phyloP scores from a whole-genome alignment of 371 early-diverging fungal genomes.

The Massospora cicadina region DNA sequence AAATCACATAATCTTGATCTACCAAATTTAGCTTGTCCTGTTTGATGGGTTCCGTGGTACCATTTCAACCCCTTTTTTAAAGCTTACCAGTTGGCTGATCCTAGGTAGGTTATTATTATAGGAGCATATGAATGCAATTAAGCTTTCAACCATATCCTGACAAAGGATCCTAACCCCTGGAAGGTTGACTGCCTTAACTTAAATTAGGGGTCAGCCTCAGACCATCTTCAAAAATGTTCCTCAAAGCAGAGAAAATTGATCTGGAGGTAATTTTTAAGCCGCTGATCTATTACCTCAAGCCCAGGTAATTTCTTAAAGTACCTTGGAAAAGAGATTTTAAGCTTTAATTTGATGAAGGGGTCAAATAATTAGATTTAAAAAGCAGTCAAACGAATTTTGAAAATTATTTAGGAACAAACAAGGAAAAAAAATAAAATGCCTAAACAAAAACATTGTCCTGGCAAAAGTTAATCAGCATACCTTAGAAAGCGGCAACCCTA shows the following conservation, averaged over 20 bases:
- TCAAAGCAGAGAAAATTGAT: conserved; percentile 7
- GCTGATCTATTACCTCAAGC: not conserved
- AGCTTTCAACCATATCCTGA: conserved; percentile 76
- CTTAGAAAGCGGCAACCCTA: not conserved
- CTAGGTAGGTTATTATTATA: conserved; percentile 90
- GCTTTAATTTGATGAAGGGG: not conserved
- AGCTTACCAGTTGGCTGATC: conserved; percentile 74
- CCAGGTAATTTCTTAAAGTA: not conserved
- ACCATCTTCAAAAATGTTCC: conserved; percentile 49
- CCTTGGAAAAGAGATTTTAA: not conserved
- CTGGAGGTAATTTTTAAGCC: not conserved
- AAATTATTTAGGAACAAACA: no score
- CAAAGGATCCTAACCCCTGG: conserved; percentile 62
- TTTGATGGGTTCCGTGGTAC: no score
- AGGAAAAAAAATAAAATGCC: not conserved
- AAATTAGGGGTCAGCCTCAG: conserved; percentile 42
- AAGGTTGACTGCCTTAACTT: conserved; percentile 26
- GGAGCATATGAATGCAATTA: conserved; percentile 90
- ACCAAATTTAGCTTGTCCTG: no score
- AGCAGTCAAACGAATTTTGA: no score
- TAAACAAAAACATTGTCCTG: not conserved
- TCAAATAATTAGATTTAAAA: not conserved
- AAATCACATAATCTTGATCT: no score
- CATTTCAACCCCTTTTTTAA: no score
- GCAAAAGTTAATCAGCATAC: not conserved